A percentile compares a stretch with the other conserved stretches of the same genome.
These are phyloP conservation scores for Penicillium maclennaniae DNA, from an alignment of 495 filamentous ascomycete species.

Conservation along the genomic window DNA sequence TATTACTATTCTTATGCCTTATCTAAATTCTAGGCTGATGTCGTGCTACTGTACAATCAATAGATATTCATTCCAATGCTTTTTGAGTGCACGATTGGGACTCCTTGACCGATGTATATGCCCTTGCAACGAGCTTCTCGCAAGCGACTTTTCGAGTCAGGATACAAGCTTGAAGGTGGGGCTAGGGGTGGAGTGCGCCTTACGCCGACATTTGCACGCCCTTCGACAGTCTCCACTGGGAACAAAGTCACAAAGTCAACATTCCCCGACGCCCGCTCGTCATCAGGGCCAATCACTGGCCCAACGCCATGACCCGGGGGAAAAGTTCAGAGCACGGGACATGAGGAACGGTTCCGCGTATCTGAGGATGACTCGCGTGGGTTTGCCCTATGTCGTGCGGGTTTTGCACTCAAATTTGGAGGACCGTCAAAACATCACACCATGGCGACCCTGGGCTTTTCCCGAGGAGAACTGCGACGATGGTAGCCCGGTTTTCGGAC, in stretches of 20 bases:
- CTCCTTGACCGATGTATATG: too few relatives aligned
- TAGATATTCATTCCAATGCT: too few relatives aligned
- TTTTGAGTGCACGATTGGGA: too few relatives aligned
- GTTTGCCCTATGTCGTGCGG: too few relatives aligned
- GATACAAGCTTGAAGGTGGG: neutral
- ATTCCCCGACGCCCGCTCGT: slow-evolving; percentile 11
- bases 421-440: too few relatives aligned
- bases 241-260: too few relatives aligned
- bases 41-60: too few relatives aligned
- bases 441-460: slow-evolving; percentile 11
- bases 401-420: too few relatives aligned
- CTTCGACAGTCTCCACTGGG: slow-evolving; percentile 23
- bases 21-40: too few relatives aligned
- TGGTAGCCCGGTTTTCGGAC: slow-evolving; percentile 7
- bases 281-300: slow-evolving; percentile 15
- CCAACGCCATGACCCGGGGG: neutral
- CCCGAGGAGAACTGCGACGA: slow-evolving; percentile 16
- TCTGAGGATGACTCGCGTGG: neutral
- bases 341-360: neutral
- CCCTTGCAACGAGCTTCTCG: neutral
- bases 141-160: neutral
- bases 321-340: slow-evolving; percentile 6
- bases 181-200: slow-evolving; percentile 20
- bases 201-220: slow-evolving; percentile 24
- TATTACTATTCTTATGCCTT: too few relatives aligned